These are phyloP conservation scores for Cairneyella variabilis DNA, from an alignment of 495 filamentous ascomycete species.

Conservation along the genomic window DNA sequence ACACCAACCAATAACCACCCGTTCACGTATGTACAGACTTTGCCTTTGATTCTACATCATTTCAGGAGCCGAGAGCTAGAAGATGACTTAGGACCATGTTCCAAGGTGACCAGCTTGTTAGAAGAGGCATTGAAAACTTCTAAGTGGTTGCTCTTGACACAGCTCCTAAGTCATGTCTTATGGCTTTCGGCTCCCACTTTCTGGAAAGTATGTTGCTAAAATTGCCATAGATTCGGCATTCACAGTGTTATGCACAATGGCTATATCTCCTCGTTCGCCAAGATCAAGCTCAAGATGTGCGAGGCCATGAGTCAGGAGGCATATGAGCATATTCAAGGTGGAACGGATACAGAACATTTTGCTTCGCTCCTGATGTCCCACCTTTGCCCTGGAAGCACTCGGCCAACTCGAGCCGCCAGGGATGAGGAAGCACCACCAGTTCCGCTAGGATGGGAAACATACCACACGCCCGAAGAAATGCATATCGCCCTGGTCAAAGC, in stretches of 20 bases:
- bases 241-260: conserved; percentile 51
- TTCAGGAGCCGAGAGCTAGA: no score
- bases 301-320: conserved; percentile 36
- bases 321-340: conserved; percentile 40
- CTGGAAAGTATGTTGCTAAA: no score
- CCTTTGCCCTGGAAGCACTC: conserved; percentile 28
- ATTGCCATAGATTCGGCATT: conserved; percentile 45
- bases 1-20: conserved; percentile 46
- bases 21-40: no score
- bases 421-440: not conserved
- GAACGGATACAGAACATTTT: conserved; percentile 45
- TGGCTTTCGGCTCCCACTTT: no score
- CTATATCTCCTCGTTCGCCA: conserved; percentile 36
- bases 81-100: no score
- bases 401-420: not conserved
- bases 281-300: conserved; percentile 37
- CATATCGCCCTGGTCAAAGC: conserved; percentile 35
- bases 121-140: no score
- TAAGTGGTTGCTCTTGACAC: no score
- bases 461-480: conserved; percentile 36
- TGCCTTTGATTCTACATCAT: no score
- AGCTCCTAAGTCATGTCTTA: no score
- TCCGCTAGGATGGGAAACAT: conserved; percentile 33
- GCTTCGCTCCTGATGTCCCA: conserved; percentile 48
- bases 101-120: no score